Evolutionary conservation across 2,329 filamentous ascomycete species (phyloP), one percentile per base, ranked within the genome.

Genomic region (Colletotrichum orchidophilum): DNA sequence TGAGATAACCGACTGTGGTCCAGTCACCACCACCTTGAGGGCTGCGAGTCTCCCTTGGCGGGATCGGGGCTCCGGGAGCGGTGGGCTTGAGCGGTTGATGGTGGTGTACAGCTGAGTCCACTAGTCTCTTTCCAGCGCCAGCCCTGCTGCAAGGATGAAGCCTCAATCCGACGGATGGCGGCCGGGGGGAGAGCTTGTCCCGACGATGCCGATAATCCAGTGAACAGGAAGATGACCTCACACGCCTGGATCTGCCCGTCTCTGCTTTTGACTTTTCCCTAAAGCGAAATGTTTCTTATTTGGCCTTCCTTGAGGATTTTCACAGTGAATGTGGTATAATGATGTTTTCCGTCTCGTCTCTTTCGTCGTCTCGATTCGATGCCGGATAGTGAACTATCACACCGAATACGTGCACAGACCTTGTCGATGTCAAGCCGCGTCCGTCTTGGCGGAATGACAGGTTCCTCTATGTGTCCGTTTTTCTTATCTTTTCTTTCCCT

Each of bases 41-140:
- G 54, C n/a, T 24, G 31, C 21, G 54, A 35, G 52, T 13, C 52
- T 54, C 52, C 52, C 26, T 54, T 31, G 52, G 26, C 31, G 18
- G 54, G 54, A 59, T 39, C 31, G 55, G 53, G 49, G 21, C 15
- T 24, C 21, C 33, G 33, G 24, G n/a, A 52, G 49, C 24, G 49
- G 49, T 52, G 24, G 49, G 21, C 49, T 52, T 52, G 21, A 21
- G n/a, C n/a, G 49, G n/a, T n/a, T 13, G 24, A n/a, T 26, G n/a
- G n/a, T 26, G 24, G 24, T 26, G 11, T 27, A n/a, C 15, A 18
- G 27, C 27, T 29, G n/a, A 60, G 42, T 26, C 62, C 49, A 35
- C 67, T 65, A 69, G 53, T 55, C 33, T 46, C 61, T 54, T 65
- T 66, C 46, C 54, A 69, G 24, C 60, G 60, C 24, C 60, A 70